These are phyloP conservation scores for Penicillium sp. DNA, from an alignment of 2,329 filamentous ascomycete species.

Conservation along the genomic window DNA sequence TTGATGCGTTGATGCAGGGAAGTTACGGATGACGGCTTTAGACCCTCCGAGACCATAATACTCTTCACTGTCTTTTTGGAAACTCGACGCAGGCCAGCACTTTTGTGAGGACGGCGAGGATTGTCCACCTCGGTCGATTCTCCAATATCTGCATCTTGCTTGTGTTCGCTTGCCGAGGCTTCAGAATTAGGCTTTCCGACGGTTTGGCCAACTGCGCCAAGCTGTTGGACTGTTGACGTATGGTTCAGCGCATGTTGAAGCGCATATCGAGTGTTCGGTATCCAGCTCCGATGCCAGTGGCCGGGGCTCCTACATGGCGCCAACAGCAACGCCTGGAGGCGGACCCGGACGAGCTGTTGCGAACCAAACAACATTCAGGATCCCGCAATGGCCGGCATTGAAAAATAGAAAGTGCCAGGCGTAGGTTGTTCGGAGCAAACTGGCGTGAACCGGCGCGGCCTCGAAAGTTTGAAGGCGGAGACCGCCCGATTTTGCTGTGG, in stretches of 20 bases:
- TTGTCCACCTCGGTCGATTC: background rate
- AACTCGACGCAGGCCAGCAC: background rate
- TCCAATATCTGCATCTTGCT: background rate
- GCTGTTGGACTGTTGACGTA: constrained; percentile 5
- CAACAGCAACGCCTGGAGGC: constrained; percentile 32
- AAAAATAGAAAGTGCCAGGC: constrained; percentile 2
- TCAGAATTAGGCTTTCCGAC: background rate
- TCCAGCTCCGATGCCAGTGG: constrained; percentile 25
- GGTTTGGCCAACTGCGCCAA: background rate
- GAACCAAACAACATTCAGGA: constrained; percentile 43
- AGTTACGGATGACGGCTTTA: background rate
- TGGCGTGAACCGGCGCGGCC: background rate
- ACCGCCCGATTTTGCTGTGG: constrained; percentile 36
- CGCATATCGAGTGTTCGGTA: constrained; percentile 15
- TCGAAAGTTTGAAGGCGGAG: constrained; percentile 7
- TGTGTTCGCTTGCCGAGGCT: background rate
- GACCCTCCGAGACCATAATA: background rate
- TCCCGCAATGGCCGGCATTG: constrained; percentile 26
- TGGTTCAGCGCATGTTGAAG: constrained; percentile 12
- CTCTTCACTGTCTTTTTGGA: background rate
- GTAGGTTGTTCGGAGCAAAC: background rate
- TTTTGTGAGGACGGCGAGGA: background rate
- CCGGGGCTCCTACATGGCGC: constrained; percentile 21
- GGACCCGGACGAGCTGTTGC: constrained; percentile 32
- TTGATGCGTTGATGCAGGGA: constrained; percentile 18